A percentile compares a stretch with the other conserved stretches of the same genome.
Conservation (phyloP, 108 stramenopile genomes). For the Cyclotella distinguenda region DNA sequence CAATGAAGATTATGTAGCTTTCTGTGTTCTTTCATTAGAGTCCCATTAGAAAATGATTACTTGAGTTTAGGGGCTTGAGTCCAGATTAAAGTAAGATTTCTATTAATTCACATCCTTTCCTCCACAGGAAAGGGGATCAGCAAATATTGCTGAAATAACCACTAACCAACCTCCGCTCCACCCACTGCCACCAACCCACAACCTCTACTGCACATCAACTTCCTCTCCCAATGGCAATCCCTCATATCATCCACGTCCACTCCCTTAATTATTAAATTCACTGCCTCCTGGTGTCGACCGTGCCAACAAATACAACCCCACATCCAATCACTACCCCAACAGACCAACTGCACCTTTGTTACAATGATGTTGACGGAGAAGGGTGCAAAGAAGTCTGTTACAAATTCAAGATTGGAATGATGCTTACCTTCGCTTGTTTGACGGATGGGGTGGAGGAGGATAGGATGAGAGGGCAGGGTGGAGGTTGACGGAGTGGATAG, state of each 20-base stretch:
- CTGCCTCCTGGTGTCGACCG: conserved; percentile 88
- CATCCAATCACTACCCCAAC: conserved; percentile 40
- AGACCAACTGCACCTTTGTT: conserved; percentile 19
- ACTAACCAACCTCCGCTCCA: not conserved
- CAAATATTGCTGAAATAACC: not conserved
- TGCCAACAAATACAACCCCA: conserved; percentile 80
- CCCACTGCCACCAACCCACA: conserved; percentile 1
- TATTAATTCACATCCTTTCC: too few species aligned
- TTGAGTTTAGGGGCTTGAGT: too few species aligned
- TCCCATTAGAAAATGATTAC: too few species aligned
- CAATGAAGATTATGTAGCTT: too few species aligned
- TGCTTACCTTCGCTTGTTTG: too few species aligned
- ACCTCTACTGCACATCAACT: conserved; percentile 6
- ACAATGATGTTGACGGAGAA: conserved; percentile 77
- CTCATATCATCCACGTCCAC: not conserved
- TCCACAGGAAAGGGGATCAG: not conserved
- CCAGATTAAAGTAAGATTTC: too few species aligned
- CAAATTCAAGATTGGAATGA: conserved; percentile 62
- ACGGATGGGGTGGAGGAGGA: too few species aligned
- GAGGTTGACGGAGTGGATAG: too few species aligned
- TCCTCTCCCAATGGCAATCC: conserved; percentile 6
- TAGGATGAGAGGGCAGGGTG: too few species aligned
- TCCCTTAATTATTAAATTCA: conserved; percentile 70
- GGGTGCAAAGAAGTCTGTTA: conserved; percentile 70
- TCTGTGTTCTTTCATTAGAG: too few species aligned